These are phyloP conservation scores for Anisogramma anomala DNA, from an alignment of 2,329 filamentous ascomycete genomes.

Conservation along the genomic window DNA sequence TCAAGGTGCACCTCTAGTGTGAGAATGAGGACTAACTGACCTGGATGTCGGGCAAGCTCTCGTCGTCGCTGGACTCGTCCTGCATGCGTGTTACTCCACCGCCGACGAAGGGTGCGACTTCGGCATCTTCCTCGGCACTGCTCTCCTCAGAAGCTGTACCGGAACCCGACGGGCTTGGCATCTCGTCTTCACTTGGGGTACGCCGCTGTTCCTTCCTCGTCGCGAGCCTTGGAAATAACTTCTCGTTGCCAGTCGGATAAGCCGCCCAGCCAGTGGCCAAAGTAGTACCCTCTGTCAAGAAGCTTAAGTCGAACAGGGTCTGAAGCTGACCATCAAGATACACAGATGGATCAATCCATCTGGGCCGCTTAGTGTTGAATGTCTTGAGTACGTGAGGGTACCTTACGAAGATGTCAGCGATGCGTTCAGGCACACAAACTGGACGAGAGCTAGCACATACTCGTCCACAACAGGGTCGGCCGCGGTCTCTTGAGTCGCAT, in stretches of 20 bases:
- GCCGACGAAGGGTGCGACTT: slow-evolving; percentile 22
- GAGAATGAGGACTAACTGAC: slow-evolving; percentile 7
- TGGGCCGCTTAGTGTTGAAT: slow-evolving; percentile 40
- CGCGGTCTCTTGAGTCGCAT: slow-evolving; percentile 31
- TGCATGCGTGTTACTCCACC: slow-evolving; percentile 40
- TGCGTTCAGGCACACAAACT: too few species aligned
- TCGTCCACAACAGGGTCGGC: slow-evolving; percentile 15
- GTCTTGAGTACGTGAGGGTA: slow-evolving; percentile 27
- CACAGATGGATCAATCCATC: slow-evolving; percentile 39
- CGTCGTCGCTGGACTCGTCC: slow-evolving; percentile 48
- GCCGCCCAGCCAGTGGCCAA: slow-evolving; percentile 61
- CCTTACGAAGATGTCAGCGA: slow-evolving; percentile 8
- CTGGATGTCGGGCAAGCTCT: slow-evolving; percentile 17
- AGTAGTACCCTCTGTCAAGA: slow-evolving; percentile 46
- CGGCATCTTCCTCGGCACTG: slow-evolving; percentile 40
- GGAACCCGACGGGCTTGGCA: slow-evolving; percentile 36
- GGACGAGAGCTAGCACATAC: slow-evolving; percentile 19
- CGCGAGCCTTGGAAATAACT: slow-evolving; percentile 41
- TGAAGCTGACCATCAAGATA: slow-evolving; percentile 54
- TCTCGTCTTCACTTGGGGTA: slow-evolving; percentile 33
- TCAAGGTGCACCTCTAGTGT: neutral
- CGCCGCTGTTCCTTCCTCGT: slow-evolving; percentile 33
- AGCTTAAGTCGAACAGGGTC: slow-evolving; percentile 67
- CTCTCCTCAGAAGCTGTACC: slow-evolving; percentile 39
- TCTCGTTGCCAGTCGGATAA: slow-evolving; percentile 40